Percentiles rank a stretch among this genome's conserved stretches.
Evolutionary conservation across 106 monocot genomes (phyloP).

Genomic region (Narthecium ossifragum): DNA sequence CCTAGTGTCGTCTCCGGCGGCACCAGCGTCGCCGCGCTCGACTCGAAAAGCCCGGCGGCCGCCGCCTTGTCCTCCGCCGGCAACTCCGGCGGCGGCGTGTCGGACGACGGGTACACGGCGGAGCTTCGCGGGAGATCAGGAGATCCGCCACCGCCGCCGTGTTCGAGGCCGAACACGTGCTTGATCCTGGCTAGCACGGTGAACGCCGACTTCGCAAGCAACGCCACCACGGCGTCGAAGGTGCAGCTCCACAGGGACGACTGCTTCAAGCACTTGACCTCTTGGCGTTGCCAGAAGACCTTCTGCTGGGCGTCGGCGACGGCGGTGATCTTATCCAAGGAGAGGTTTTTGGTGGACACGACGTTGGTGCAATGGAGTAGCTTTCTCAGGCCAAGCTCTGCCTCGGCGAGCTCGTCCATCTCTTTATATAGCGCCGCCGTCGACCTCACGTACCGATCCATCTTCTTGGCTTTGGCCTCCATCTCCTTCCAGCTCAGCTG

Average conservation of each 20-base stretch:
- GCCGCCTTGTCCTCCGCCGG: neutral
- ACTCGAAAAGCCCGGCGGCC: slow-evolving; percentile 20
- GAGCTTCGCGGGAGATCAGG: slow-evolving; percentile 21
- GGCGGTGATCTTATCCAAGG: slow-evolving; percentile 15
- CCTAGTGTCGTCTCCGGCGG: slow-evolving; percentile 42
- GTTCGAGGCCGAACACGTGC: slow-evolving; percentile 39
- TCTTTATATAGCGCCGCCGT: slow-evolving; percentile 40
- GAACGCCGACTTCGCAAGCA: slow-evolving; percentile 47
- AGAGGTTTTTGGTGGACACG: too few relatives aligned
- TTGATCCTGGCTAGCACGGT: slow-evolving; percentile 49
- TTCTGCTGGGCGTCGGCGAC: slow-evolving; percentile 40
- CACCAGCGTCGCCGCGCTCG: slow-evolving; percentile 11
- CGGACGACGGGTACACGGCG: slow-evolving; percentile 31
- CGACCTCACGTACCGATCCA: slow-evolving; percentile 41
- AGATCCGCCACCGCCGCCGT: neutral
- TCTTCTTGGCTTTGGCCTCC: slow-evolving; percentile 46
- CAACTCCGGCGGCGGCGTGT: neutral
- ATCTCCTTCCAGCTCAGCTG: slow-evolving; percentile 51
- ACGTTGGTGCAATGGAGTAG: slow-evolving; percentile 9
- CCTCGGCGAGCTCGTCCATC: slow-evolving; percentile 53
- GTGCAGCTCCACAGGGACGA: slow-evolving; percentile 48
- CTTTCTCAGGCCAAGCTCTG: slow-evolving; percentile 42
- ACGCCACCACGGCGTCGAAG: slow-evolving; percentile 34
- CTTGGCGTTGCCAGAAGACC: slow-evolving; percentile 40
- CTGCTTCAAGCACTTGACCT: slow-evolving; percentile 48